These are phyloP conservation scores for Epichloe elymi DNA, from an alignment of 2,329 filamentous ascomycete genomes.

Conservation along the genomic window DNA sequence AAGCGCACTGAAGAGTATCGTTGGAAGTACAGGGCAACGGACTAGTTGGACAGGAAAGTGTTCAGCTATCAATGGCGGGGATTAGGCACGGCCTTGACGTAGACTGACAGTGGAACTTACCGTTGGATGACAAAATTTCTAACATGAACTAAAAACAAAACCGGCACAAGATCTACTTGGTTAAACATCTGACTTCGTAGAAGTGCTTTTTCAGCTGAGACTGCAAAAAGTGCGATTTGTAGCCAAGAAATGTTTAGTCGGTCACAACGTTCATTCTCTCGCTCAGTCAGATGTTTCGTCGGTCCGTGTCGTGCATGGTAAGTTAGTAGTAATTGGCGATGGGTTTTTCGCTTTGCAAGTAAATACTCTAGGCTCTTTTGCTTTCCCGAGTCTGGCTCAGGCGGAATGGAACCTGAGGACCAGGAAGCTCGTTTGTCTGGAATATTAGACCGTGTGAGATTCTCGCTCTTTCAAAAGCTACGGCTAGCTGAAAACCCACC, in stretches of 20 bases:
- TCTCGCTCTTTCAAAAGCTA: background rate
- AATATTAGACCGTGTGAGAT: background rate
- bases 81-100: background rate
- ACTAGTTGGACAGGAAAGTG: conserved; percentile 20
- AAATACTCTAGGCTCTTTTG: background rate
- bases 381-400: background rate
- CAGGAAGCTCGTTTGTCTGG: conserved; percentile 1
- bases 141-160: background rate
- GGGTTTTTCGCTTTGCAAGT: background rate
- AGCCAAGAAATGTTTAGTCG: background rate
- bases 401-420: background rate
- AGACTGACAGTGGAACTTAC: background rate
- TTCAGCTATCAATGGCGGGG: background rate
- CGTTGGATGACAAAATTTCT: background rate
- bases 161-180: background rate
- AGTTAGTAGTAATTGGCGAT: background rate
- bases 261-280: background rate
- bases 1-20: conserved; percentile 63
- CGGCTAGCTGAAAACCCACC: conserved; percentile 33
- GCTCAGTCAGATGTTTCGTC: background rate
- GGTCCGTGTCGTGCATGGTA: background rate
- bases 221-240: background rate
- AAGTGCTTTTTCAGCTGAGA: background rate
- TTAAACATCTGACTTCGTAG: background rate
- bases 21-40: conserved; percentile 46